Evolutionary conservation across 2,329 filamentous ascomycete genomes (phyloP).

Genomic region (Pyrenochaeta sp.): DNA sequence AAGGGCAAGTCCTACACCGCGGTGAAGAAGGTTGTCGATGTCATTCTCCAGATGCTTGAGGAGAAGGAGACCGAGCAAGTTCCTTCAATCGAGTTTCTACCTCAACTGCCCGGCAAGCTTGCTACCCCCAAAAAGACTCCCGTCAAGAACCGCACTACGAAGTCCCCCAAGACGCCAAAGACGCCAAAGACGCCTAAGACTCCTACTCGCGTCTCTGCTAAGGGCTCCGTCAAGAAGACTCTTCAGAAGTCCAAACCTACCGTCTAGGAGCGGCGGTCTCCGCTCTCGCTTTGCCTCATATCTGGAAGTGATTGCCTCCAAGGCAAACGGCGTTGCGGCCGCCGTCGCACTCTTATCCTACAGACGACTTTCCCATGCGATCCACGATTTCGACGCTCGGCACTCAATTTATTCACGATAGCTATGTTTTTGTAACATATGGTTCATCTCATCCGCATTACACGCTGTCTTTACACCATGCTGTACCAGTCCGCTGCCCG

Average conservation of each 20-base stretch:
- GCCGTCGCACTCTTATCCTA: not conserved
- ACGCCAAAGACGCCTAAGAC: constrained; percentile 19
- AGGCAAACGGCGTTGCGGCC: not conserved
- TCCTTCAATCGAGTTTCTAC: constrained; percentile 44
- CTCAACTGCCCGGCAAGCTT: constrained; percentile 29
- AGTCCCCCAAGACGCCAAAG: constrained; percentile 16
- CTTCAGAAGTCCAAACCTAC: constrained; percentile 14
- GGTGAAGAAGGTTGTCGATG: constrained; percentile 30
- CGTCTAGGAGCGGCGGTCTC: not conserved
- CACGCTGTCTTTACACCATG: not conserved
- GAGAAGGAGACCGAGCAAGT: constrained; percentile 35
- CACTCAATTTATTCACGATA: not conserved
- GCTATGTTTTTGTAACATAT: not conserved
- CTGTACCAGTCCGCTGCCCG: constrained; percentile 2
- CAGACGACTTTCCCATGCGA: not conserved
- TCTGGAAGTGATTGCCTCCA: not conserved
- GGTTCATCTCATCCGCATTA: not conserved
- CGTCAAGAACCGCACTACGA: constrained; percentile 13
- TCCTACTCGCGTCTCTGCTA: constrained; percentile 27
- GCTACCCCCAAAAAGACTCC: constrained; percentile 18
- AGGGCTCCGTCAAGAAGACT: constrained; percentile 38
- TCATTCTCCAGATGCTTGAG: constrained; percentile 42
- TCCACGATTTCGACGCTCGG: not conserved
- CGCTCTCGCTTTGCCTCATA: not conserved
- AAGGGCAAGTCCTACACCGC: constrained; percentile 26